Base-by-base conservation (phyloP, 108 stramenopile genomes). In the Skeletonema menzelii region DNA sequence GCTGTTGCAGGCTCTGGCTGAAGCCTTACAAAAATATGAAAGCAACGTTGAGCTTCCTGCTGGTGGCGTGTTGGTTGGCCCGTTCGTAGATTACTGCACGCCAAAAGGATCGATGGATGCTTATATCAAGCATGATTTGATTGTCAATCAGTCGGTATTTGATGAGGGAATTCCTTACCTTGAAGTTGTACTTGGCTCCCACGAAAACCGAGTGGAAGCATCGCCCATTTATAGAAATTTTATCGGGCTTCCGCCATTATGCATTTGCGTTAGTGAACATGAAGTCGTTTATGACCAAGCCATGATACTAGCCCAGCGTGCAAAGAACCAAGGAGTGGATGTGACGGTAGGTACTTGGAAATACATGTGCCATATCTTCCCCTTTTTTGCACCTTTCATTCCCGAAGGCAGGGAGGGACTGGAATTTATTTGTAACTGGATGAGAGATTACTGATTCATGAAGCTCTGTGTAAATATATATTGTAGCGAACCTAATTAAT, bases 351-450 rank as follows among this genome's bases (percentile, higher is more conserved):
- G 86, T 22, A 76, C 87, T 15, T 93, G 89, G 89, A 91, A 90
- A 58, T 87, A 82, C 64, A 86, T 86, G 87, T 93, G 92, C 61
- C 92, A 91, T 67, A 87, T 93, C 2, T 93, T 90, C 58, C 82
- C 87, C 2, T 83, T 93, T 56, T 63, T 91, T 7, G 77, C 70
- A 56, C 75, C 79, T 0, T 91, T 91, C 55, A 27, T 89, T 40
- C 92, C 92, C 0, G 92, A 93, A 59, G 89, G 88, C 1, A 67
- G 72, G 34, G 67, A 85, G 61, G 75, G 85, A 17, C 74, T 91
- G 61, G 77, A 93, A 14, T 89, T 91, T 73, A 85, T 80, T 31
- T 76, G 77, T 47, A 77, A 85, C 15, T 93, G 92, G 92, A 85
- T 93, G 27, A 82, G 64, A 58, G 58, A 85, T 17, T 70, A 74